Evolutionary conservation across 805 yeast species (phyloP), one percentile per base, ranked within the genome.

Genomic region (Candida easanensis): DNA sequence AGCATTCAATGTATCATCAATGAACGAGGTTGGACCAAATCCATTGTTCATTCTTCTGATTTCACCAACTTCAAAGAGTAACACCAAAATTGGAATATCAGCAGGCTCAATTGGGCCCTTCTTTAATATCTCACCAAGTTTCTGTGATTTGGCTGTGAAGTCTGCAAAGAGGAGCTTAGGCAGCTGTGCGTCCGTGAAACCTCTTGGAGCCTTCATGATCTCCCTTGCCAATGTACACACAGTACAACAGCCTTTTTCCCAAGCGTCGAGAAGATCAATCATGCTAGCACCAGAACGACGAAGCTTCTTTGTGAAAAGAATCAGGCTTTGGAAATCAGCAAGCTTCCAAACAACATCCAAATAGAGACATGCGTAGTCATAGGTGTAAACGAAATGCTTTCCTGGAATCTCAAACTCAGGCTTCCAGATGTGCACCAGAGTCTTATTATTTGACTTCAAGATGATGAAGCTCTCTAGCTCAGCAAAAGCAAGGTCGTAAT

Each of bases 391-490:
- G 60, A 89, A 91, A 63, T 91, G 97, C 53, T 86, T 88, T 0
- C 99, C 99, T 0, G 97, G 93, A 17, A 95, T 66, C 61, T 95
- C 99, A 53, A 72, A 62, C 37, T 89, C 96, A 0, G 97, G 95
- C 53, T 88, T 88, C 98, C 99, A 93, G 44, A 93, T 86, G 51
- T 79, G 84, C 1, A 90, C 79, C 30, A 93, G 71, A 10, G 83
- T 79, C 56, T 88, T 85, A 33, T 80, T 78, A 3, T 77, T 73
- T 1, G 88, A 71, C 51, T 81, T 86, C 38, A 88, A 61, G 7
- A 85, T 73, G 40, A 90, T 76, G 15, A 88, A 66, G 0, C 70
- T 58, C 1, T 76, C 68, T 76, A 91, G 77, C 50, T 84, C 88
- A 11, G 74, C 74, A 36, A 71, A 69, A 0, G 97, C 93, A 1